Evolutionary conservation across 331 rosid species (phyloP).

Genomic region (Erythrophleum ivorense): DNA sequence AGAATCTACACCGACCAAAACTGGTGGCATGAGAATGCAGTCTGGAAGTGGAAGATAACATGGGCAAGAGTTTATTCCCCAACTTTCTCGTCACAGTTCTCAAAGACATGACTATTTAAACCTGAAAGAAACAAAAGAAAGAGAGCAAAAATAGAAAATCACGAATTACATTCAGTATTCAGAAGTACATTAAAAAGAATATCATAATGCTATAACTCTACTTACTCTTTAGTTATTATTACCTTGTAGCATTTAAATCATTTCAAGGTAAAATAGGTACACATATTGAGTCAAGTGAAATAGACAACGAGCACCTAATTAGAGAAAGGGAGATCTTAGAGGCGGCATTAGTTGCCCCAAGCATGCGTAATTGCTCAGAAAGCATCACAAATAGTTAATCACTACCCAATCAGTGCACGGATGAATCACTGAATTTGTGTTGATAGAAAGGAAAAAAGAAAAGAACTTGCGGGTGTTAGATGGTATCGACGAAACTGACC

Average conservation of each 20-base stretch:
- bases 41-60: slow-evolving; percentile 58
- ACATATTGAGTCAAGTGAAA: neutral
- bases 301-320: neutral
- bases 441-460: neutral
- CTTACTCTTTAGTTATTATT: no score
- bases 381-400: neutral
- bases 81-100: slow-evolving; percentile 55
- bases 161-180: neutral
- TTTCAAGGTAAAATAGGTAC: neutral
- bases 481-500: neutral
- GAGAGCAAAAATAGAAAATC: neutral
- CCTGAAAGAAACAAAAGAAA: slow-evolving; percentile 19
- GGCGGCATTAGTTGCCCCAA: neutral
- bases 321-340: neutral
- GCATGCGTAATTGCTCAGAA: neutral
- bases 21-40: slow-evolving; percentile 94
- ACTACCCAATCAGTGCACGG: neutral
- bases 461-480: neutral
- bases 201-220: neutral
- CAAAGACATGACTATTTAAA: slow-evolving; percentile 62
- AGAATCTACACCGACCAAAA: slow-evolving; percentile 67
- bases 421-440: neutral
- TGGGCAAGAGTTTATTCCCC: slow-evolving; percentile 57
- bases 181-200: neutral
- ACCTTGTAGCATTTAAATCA: neutral